These are phyloP conservation scores for Allium cepa DNA, from an alignment of 106 monocot genomes.

Conservation along the genomic window DNA sequence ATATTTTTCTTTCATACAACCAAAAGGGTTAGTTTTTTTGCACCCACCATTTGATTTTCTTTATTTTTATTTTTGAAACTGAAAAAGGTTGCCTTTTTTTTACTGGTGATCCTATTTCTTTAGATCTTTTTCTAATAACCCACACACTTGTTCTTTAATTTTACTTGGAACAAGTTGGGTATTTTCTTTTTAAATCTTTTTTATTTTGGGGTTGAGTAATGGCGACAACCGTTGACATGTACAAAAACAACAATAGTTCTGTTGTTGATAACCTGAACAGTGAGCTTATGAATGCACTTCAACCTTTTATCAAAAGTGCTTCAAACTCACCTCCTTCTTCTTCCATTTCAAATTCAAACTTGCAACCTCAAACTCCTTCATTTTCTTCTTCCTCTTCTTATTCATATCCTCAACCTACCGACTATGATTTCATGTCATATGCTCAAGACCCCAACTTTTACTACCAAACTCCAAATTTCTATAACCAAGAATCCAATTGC, in stretches of 20 bases:
- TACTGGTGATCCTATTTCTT: too few species aligned
- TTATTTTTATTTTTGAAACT: too few species aligned
- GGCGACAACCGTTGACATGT: constrained; percentile 28
- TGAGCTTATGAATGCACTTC: constrained; percentile 30
- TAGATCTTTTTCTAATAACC: too few species aligned
- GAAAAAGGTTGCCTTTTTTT: too few species aligned
- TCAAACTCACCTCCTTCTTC: constrained; percentile 11
- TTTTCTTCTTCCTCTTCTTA: background rate
- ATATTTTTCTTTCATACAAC: too few species aligned
- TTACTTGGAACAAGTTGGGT: constrained; percentile 7
- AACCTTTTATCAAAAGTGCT: constrained; percentile 35
- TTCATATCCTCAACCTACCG: constrained; percentile 1
- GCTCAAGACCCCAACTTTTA: background rate
- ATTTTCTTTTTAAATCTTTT: background rate
- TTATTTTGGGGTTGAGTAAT: background rate
- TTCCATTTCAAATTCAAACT: too few species aligned
- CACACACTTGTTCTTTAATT: constrained; percentile 15
- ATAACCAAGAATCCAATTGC: background rate
- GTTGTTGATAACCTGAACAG: constrained; percentile 9
- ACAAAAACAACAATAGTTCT: constrained; percentile 6
- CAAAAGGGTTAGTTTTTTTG: too few species aligned
- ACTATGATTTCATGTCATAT: background rate
- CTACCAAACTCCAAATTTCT: background rate
- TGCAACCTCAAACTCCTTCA: background rate
- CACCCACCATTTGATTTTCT: too few species aligned